phyloP scores from a whole-genome alignment of 2,329 filamentous ascomycete genomes.

The Metarhizium humberi region DNA sequence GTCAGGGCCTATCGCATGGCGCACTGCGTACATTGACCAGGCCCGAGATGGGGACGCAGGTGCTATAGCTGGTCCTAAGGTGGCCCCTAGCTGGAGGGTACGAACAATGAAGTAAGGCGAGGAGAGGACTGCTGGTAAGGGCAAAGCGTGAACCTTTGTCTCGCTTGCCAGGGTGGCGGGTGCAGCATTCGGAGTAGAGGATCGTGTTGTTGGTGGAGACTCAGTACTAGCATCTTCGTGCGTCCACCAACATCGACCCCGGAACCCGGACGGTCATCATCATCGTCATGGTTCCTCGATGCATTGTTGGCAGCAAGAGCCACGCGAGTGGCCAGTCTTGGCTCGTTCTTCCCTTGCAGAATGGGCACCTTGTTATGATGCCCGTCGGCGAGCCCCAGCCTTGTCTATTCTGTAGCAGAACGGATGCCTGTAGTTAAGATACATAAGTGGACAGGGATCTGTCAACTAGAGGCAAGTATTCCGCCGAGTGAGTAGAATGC shows the following conservation, averaged over 20 bases:
- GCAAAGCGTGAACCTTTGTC: constrained; percentile 6
- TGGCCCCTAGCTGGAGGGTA: neutral
- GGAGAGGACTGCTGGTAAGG: constrained; percentile 3
- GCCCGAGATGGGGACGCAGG: neutral
- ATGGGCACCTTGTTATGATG: neutral
- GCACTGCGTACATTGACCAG: neutral
- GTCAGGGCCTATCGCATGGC: neutral
- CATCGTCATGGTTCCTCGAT: neutral
- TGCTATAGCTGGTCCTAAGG: constrained; percentile 1
- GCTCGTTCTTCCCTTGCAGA: constrained; percentile 3
- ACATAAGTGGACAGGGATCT: neutral
- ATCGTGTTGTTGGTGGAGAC: neutral
- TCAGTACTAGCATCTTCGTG: neutral
- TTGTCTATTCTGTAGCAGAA: neutral
- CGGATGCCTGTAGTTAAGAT: neutral
- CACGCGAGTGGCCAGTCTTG: constrained; percentile 1
- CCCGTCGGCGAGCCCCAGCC: neutral
- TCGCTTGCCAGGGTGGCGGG: constrained; percentile 5
- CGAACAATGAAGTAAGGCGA: constrained; percentile 6
- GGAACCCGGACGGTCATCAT: neutral
- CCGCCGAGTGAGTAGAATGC: neutral
- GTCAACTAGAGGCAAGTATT: neutral
- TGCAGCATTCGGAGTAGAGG: constrained; percentile 1
- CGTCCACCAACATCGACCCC: neutral
- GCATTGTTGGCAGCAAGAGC: neutral